Evolutionary conservation across 306 rosid genomes (phyloP).

Genomic region (Argentina anserina): DNA sequence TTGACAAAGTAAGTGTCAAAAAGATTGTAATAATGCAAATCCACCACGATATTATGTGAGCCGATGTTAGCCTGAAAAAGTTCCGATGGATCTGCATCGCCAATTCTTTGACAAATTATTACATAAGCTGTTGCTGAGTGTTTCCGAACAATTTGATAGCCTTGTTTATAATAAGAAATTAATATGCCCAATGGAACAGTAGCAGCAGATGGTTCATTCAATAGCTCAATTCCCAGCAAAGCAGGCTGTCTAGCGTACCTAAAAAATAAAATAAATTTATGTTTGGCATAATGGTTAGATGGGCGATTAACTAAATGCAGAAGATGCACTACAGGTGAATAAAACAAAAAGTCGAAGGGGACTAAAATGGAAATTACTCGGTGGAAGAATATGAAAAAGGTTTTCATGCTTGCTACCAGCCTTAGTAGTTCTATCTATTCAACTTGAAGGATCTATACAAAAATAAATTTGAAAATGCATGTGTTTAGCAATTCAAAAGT

Average conservation of each 20-base stretch:
- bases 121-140: constrained; percentile 70
- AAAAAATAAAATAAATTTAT: constrained; percentile 33
- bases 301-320: neutral
- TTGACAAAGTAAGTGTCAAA: constrained; percentile 67
- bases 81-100: constrained; percentile 82
- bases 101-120: constrained; percentile 86
- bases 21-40: constrained; percentile 71
- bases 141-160: constrained; percentile 72
- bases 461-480: neutral
- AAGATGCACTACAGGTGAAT: neutral
- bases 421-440: neutral
- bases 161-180: constrained; percentile 69
- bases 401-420: neutral
- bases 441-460: neutral
- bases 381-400: neutral
- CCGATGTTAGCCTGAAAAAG: constrained; percentile 68
- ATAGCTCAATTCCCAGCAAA: constrained; percentile 82
- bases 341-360: neutral
- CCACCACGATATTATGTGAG: constrained; percentile 48
- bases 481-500: neutral
- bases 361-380: neutral
- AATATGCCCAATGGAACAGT: constrained; percentile 62
- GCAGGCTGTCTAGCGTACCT: constrained; percentile 73
- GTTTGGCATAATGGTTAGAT: neutral
- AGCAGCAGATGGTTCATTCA: constrained; percentile 78